Evolutionary conservation across 495 filamentous ascomycete species (phyloP).

Genomic region (Emericellopsis terricola): DNA sequence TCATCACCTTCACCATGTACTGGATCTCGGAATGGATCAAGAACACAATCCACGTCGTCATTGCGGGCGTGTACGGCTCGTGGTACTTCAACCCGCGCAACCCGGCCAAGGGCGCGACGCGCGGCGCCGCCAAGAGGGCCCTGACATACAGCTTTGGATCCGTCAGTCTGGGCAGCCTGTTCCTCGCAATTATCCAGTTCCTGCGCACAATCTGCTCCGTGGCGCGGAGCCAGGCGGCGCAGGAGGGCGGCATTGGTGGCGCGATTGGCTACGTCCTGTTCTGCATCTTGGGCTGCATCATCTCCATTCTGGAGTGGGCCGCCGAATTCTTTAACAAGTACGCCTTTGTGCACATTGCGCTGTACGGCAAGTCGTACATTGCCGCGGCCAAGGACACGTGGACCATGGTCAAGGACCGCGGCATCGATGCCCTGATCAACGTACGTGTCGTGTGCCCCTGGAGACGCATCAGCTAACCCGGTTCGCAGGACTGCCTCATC

Average conservation of each 20-base stretch:
- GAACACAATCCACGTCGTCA: conserved; percentile 76
- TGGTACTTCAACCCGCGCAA: conserved; percentile 75
- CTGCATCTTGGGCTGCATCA: conserved; percentile 57
- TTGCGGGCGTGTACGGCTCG: conserved; percentile 75
- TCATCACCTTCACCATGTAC: conserved; percentile 77
- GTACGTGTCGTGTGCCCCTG: background rate
- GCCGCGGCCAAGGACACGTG: conserved; percentile 76
- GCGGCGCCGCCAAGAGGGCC: conserved; percentile 56
- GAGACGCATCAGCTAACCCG: background rate
- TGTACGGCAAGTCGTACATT: conserved; percentile 79
- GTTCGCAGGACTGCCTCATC: conserved; percentile 52
- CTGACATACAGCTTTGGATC: conserved; percentile 85
- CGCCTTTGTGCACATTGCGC: conserved; percentile 78
- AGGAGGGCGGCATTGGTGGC: conserved; percentile 50
- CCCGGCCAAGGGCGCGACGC: conserved; percentile 57
- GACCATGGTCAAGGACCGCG: conserved; percentile 80
- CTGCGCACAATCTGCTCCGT: conserved; percentile 60
- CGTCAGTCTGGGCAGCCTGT: conserved; percentile 66
- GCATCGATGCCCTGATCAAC: conserved; percentile 75
- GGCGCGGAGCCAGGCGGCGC: conserved; percentile 43
- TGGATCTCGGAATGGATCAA: conserved; percentile 89
- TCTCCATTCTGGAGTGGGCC: conserved; percentile 67
- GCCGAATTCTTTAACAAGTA: conserved; percentile 67
- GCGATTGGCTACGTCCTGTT: conserved; percentile 31
- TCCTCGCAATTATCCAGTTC: conserved; percentile 78